These are phyloP conservation scores for Botryotinia narcissicola DNA, from an alignment of 2,329 filamentous ascomycete species.

Conservation along the genomic window DNA sequence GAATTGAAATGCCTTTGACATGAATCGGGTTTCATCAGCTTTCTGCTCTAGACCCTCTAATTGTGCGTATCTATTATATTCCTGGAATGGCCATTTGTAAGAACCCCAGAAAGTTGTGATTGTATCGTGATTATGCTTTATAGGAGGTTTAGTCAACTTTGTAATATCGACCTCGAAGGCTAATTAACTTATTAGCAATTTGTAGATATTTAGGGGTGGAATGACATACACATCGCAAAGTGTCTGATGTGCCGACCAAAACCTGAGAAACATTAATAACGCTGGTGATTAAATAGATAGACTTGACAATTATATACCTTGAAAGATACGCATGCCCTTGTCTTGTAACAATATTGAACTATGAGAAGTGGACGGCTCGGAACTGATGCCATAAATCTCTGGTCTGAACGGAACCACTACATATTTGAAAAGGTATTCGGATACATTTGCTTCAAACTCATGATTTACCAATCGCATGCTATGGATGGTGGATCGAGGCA, in stretches of 20 bases:
- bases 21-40: constrained; percentile 60
- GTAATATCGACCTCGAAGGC: constrained; percentile 63
- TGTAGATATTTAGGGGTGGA: neutral
- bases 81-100: constrained; percentile 61
- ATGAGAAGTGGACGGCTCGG: constrained; percentile 30
- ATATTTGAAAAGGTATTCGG: constrained; percentile 57
- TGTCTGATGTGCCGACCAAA: constrained; percentile 59
- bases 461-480: constrained; percentile 59
- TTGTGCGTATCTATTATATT: constrained; percentile 58
- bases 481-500: constrained; percentile 58
- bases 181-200: constrained; percentile 6
- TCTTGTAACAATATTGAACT: constrained; percentile 38
- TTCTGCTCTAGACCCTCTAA: constrained; percentile 60
- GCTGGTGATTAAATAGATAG: neutral
- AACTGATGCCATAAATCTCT: constrained; percentile 57
- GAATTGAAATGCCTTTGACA: constrained; percentile 59
- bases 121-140: constrained; percentile 55
- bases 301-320: constrained; percentile 39
- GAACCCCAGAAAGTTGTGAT: constrained; percentile 60
- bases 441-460: constrained; percentile 58
- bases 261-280: constrained; percentile 23
- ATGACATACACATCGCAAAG: constrained; percentile 54
- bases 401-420: constrained; percentile 65
- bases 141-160: constrained; percentile 49
- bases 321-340: constrained; percentile 59